These are phyloP conservation scores for Mortierella sp. DNA, from an alignment of 371 early-diverging fungal species.

Conservation along the genomic window DNA sequence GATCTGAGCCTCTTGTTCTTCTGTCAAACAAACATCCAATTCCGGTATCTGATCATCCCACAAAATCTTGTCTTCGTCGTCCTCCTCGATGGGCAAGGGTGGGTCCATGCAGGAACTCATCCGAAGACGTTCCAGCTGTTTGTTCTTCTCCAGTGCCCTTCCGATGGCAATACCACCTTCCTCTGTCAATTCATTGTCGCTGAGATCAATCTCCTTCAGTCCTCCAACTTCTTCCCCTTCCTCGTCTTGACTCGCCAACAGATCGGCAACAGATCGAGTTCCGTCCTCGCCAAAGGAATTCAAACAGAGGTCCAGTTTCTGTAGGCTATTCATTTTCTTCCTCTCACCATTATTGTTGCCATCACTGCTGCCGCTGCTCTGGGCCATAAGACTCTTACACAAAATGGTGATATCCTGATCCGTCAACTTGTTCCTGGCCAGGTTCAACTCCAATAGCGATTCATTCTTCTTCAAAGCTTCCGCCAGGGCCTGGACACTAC, in stretches of 20 bases:
- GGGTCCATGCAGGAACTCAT: constrained; percentile 59
- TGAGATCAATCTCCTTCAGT: constrained; percentile 62
- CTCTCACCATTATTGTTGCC: too few relatives aligned
- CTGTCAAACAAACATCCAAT: constrained; percentile 23
- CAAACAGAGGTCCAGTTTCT: constrained; percentile 58
- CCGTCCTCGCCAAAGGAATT: constrained; percentile 58
- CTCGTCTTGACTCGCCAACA: constrained; percentile 29
- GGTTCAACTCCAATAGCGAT: constrained; percentile 55
- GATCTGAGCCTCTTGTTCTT: constrained; percentile 42
- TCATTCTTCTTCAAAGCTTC: constrained; percentile 27
- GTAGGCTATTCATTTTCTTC: too few relatives aligned
- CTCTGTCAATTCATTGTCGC: constrained; percentile 64
- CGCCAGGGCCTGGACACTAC: constrained; percentile 18
- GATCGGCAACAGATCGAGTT: constrained; percentile 43
- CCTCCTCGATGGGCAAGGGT: constrained; percentile 44
- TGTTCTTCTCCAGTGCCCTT: constrained; percentile 54
- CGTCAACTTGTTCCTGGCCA: constrained; percentile 64
- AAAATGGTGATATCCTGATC: constrained; percentile 50
- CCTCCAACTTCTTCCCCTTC: constrained; percentile 8
- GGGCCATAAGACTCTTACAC: constrained; percentile 36
- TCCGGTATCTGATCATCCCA: constrained; percentile 30
- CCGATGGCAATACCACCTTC: constrained; percentile 59
- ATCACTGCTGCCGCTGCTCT: too few relatives aligned
- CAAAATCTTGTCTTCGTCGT: constrained; percentile 54
- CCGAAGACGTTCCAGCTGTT: constrained; percentile 55